Base-by-base conservation (phyloP, 2,329 filamentous ascomycete genomes). In the Bipolaris gigantea region DNA sequence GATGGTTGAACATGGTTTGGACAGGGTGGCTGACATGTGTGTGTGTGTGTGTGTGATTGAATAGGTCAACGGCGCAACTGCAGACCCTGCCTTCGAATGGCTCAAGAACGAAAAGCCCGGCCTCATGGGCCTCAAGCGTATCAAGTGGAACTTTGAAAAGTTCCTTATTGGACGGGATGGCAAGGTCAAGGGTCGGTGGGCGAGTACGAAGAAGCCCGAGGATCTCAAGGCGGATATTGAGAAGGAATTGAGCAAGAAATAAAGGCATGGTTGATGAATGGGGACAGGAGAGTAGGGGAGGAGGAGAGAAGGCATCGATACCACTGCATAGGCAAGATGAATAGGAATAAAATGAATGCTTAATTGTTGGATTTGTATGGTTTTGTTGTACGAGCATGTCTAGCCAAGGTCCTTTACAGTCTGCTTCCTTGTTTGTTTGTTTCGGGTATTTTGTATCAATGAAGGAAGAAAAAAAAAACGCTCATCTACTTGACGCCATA, bases 91-190 rank as follows among this genome's bases (percentile, higher is more conserved):
- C 34, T 97, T 83, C 75, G 83, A 89, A 73, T 99, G 83, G 83
- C 73, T 88, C 76, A 88, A 88, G 80, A 76, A 75, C 53, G 78
- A 83, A 75, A 88, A 91, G 81, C 84, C 93, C 0, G 92, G 94
- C 19, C 70, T 97, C 51, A 78, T 97, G 78, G 94, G 94, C 18
- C 75, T 97, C 71, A 93, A 95, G 87, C 78, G 87, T 59, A 82
- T 99, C 69, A 97, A 97, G 88, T 99, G 94, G 94, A 99, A 99
- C 80, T 99, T 97, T 80, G 94, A 99, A 78, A 99, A 99, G 85
- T 99, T 97, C 79, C 79, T 99, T 60, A 81, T 99, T 62, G 89
- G 88, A 56, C 84, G 85, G 58, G 91, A 97, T 75, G 94, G 94
- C 23, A 83, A 88, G 78, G 91, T 97, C 65, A 89, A 89, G 77